phyloP scores from a whole-genome alignment of 208 protist species.

The Trypanosoma rangeli region DNA sequence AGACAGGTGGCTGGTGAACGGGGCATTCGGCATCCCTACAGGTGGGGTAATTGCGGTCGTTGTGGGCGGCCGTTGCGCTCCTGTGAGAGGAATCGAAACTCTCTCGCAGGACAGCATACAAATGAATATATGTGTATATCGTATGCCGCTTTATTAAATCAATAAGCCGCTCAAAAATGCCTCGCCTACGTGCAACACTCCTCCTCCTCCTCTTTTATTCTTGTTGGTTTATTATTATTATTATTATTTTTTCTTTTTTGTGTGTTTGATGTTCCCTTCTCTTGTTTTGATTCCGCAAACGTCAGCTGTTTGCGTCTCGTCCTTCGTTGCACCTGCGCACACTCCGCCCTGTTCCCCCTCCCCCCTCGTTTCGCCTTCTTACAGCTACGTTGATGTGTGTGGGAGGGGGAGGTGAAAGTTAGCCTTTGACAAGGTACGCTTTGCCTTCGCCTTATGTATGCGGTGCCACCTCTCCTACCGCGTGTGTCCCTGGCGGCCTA shows the following conservation, averaged over 20 bases:
- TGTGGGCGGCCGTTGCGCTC: not conserved
- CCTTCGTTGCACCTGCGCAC: too few relatives aligned
- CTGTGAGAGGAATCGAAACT: not conserved
- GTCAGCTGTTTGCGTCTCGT: too few relatives aligned
- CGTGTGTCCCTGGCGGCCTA: too few relatives aligned
- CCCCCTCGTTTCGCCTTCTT: too few relatives aligned
- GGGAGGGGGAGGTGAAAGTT: too few relatives aligned
- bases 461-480: too few relatives aligned
- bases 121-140: constrained; percentile 11
- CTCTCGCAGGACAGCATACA: constrained; percentile 14
- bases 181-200: not conserved
- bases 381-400: too few relatives aligned
- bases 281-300: not conserved
- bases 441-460: too few relatives aligned
- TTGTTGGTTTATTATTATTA: constrained; percentile 11
- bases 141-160: not conserved
- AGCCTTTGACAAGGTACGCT: too few relatives aligned
- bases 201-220: not conserved
- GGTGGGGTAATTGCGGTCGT: not conserved
- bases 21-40: not conserved
- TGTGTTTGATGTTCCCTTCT: too few relatives aligned
- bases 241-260: not conserved
- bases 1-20: not conserved
- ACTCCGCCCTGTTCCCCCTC: too few relatives aligned
- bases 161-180: not conserved